Evolutionary conservation across 2,329 filamentous ascomycete species (phyloP), one percentile per base, ranked within the genome.

Genomic region (Verticillium longisporum): DNA sequence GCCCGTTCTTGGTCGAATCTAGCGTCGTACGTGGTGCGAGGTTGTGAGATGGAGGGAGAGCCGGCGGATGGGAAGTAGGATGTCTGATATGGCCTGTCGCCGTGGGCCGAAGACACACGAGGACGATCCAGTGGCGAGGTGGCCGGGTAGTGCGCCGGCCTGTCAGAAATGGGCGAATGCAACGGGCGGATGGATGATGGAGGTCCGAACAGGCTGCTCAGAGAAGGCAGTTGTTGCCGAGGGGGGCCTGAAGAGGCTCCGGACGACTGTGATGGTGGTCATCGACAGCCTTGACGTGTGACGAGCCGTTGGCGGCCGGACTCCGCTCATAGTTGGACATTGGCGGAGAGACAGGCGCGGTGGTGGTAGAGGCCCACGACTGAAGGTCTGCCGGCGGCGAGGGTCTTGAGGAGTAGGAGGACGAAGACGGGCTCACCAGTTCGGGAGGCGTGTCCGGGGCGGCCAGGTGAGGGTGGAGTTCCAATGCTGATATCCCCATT

Each of bases 281-380:
- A 64, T 77, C 75, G 59, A 70, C 66, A 57, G 70, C 73, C 68
- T 75, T 76, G 62, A 73, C 73, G 64, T 66, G 62, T 56, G 73
- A 67, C 66, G 74, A 74, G 77, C 80, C 77, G 62, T 78, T 77
- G 71, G 72, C 68, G 69, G 72, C 76, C 64, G 74, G 69, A 65
- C 73, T 70, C 64, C 77, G 79, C 61, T 83, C 83, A 84, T 85
- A 81, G 72, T 76, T 80, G 69, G 82, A 82, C 83, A 85, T 86
- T 66, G 80, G 80, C 70, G 82, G 78, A 64, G 82, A 82, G 64
- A 80, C 73, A 62, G 79, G 78, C 62, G 73, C 71, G 60, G 70
- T 66, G 62, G 67, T 62, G 63, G 72, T 70, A 58, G 74, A 73
- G 58, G 74, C 75, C 78, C 80, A 81, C 61, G 74, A 70, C 67